Evolutionary conservation across 2,329 filamentous ascomycete species (phyloP), one percentile per base, ranked within the genome.

Genomic region (Hypomyces perniciosus): DNA sequence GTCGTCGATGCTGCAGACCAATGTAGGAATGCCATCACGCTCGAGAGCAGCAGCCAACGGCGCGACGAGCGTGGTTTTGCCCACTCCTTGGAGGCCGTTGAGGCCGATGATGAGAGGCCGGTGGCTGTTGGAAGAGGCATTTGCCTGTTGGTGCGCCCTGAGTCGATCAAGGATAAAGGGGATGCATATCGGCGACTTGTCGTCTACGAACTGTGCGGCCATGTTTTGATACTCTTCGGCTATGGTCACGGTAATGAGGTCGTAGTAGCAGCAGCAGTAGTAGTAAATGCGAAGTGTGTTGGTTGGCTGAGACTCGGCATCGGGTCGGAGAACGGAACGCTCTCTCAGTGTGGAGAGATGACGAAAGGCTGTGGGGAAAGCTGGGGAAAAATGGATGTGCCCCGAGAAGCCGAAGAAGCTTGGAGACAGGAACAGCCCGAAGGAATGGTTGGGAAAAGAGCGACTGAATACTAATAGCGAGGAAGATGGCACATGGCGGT

Each of bases 41-140:
- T 78, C 74, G 35, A 92, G 79, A 10, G 78, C 80, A 20, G 74
- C 65, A 57, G 82, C 78, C 40, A 95, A 78, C 4, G 79, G 76
- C 35, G 77, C 77, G 35, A 91, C 90, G 61, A 96, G 79, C 9
- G 91, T 95, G 4, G 91, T 95, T 73, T 97, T 96, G 59, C 92
- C 92, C 35, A 88, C 86, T 54, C 92, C 92, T 71, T 96, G 92
- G 29, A 96, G 83, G 54, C 91, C 92, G 61, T 95, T 95, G 61
- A 97, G 79, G 43, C 90, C 92, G 56, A 96, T 78, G 65, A 96
- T 82, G 68, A 96, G 64, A 29, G 90, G 90, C 61, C 8, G 37
- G 34, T 27, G 20, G 26, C 56, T 47, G 48, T 64, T 51, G n/a
- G 13, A 8, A 13, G 13, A 9, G 27, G 8, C 27, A 3, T 33